Evolutionary conservation across 371 early-diverging fungal genomes (phyloP).

Genomic region (Mortierella sp.): DNA sequence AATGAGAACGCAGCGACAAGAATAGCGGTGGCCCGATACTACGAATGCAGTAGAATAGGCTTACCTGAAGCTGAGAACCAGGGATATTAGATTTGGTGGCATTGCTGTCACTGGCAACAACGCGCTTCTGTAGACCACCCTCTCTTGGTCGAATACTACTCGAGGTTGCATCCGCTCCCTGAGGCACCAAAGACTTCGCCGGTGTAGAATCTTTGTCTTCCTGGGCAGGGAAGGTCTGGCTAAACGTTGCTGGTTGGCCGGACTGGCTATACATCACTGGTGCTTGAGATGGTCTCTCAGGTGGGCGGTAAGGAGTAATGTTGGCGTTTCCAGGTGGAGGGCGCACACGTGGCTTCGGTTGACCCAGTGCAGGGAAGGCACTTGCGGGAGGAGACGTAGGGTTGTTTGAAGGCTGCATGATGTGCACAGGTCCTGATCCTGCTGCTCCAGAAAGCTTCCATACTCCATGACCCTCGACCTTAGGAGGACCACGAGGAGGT

Average conservation of each 20-base stretch:
- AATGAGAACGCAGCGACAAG: background rate
- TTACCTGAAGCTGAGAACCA: constrained; percentile 14
- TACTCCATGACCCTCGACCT: background rate
- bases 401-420: constrained; percentile 44
- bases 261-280: constrained; percentile 54
- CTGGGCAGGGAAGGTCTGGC: constrained; percentile 39
- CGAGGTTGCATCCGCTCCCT: constrained; percentile 44
- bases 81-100: constrained; percentile 18
- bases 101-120: constrained; percentile 30
- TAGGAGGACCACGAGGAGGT: constrained; percentile 50
- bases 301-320: constrained; percentile 50
- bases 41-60: background rate
- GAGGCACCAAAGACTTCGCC: constrained; percentile 31
- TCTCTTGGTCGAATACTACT: constrained; percentile 54
- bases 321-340: constrained; percentile 54
- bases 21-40: background rate
- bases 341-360: constrained; percentile 34
- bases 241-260: constrained; percentile 39
- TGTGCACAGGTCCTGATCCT: constrained; percentile 35
- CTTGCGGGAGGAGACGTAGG: constrained; percentile 53
- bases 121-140: constrained; percentile 48
- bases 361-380: constrained; percentile 40
- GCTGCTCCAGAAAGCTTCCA: constrained; percentile 29
- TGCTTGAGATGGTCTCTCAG: constrained; percentile 55
- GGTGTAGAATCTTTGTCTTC: constrained; percentile 14